Base-by-base conservation (phyloP, 306 rosid genomes). In the Fagus crenata region DNA sequence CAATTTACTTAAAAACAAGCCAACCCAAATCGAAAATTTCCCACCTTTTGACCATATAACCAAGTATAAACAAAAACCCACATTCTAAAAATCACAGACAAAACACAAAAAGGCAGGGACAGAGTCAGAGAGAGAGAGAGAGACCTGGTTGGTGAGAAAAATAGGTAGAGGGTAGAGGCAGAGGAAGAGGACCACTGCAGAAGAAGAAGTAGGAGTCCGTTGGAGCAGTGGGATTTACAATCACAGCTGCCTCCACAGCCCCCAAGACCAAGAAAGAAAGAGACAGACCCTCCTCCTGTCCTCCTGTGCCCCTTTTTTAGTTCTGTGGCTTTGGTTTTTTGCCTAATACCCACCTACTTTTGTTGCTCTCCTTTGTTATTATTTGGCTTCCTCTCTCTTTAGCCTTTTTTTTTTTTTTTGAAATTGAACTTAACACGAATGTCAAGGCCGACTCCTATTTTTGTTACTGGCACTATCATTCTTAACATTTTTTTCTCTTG, bases 11-110 rank as follows among this genome's bases (percentile, higher is more conserved):
- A 17, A 53, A 78, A 81, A 12, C 17, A 69, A 75, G 73, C 35
- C 74, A 63, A 5, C 86, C 83, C 91, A 84, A 92, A 89, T 88
- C 92, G 85, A 77, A 76, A 71, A 11, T 18, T 67, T 49, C 31
- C 61, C 41, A 43, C 39, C 22, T 49, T 0, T 33, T 49, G 0
- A 37, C 17, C 36, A 40, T 36, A 63, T 65, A 63, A 63, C 72
- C 37, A 59, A 60, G 43, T 11, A 42, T 18, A 69, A 55, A 73
- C 75, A 53, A 79, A 72, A 46, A 83, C 32, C 63, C 73, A 55
- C 75, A 75, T 67, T 70, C 58, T 40, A 58, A 73, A 67, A 64
- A 61, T 49, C 17, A 76, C 31, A 73, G 41, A 18, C 40, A 49
- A 43, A 3, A 6, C 4, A 46, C 15, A 22, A 7, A 64, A 0